Base-by-base conservation (phyloP, 306 rosid species). In the Acacia crassicarpa region DNA sequence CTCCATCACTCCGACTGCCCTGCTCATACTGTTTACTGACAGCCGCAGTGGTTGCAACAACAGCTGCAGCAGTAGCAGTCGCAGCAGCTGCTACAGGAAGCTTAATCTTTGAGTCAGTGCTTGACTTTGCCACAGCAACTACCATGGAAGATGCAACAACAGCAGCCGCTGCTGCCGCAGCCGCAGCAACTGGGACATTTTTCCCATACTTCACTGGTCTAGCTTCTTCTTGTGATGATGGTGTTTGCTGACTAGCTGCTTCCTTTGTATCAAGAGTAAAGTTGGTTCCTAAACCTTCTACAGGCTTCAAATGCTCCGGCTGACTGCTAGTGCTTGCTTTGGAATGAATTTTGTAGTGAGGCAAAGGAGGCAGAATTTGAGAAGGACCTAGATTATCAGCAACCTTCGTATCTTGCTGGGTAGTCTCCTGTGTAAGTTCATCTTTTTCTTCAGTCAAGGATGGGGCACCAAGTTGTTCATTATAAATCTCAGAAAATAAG, bases 131-230 rank as follows among this genome's bases (percentile, higher is more conserved):
- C 32, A 75, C 98, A 41, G 96, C 97, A 65, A 85, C 98, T 61
- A 93, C 97, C 99, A 95, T 91, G 41, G 97, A 91, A 32, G 98
- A 93, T 71, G 98, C 99, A 72, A 93, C 98, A 83, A 93, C 97
- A 11, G 97, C 99, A 4, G 98, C 99, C 0, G 99, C 96, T 0
- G 98, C 98, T 0, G 96, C 99, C 0, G 98, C 98, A 0, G 98
- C 97, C 0, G 98, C 99, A 13, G 99, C 96, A 81, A 93, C 94
- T 2, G 98, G 98, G 8, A 93, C 96, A 53, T 87, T 92, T 83
- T 86, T 89, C 76, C 85, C 91, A 84, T 90, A 90, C 77, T 86
- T 93, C 67, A 69, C 79, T 5, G 89, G 85, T 79, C 84, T 59
- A 68, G 35, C 84, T 67, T 89, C 93, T 9, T 81, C 72, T 62